A percentile compares a stretch with the other conserved stretches of the same genome.
Evolutionary conservation across 805 yeast genomes (phyloP).

Genomic region (Cyberlindnera veronae): DNA sequence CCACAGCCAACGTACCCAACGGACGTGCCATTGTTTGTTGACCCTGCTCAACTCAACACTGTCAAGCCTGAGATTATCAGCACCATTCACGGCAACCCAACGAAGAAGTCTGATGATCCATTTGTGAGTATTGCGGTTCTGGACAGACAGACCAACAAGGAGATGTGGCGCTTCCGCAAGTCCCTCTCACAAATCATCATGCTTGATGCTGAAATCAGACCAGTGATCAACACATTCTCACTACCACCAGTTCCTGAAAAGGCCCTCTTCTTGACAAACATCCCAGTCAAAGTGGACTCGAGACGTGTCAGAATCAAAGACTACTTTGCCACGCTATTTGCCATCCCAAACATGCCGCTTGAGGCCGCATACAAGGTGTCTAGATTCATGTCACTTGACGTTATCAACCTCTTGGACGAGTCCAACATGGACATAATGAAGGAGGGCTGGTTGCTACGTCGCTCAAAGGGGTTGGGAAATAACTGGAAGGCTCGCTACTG

Average conservation of each 20-base stretch:
- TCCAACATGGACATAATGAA: conserved; percentile 48
- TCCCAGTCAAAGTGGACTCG: conserved; percentile 63
- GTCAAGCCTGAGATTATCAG: conserved; percentile 46
- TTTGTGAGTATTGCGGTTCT: conserved; percentile 57
- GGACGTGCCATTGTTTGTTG: conserved; percentile 49
- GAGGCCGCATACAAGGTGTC: conserved; percentile 52
- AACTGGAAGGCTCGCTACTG: conserved; percentile 72
- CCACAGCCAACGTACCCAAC: conserved; percentile 20
- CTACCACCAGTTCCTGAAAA: conserved; percentile 66
- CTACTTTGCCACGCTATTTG: conserved; percentile 55
- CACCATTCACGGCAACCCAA: conserved; percentile 40
- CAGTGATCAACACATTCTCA: conserved; percentile 42
- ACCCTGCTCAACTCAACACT: conserved; percentile 55
- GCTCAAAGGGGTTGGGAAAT: conserved; percentile 60
- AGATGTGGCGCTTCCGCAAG: conserved; percentile 74
- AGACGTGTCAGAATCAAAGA: conserved; percentile 54
- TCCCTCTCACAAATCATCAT: conserved; percentile 53
- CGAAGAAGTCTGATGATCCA: conserved; percentile 53
- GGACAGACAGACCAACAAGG: conserved; percentile 58
- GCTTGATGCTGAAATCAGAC: conserved; percentile 58
- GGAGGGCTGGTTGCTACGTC: conserved; percentile 63
- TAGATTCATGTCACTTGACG: conserved; percentile 62
- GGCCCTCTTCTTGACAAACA: conserved; percentile 48
- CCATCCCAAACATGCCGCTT: conserved; percentile 56
- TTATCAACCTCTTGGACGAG: conserved; percentile 56